A percentile compares a stretch with the other conserved stretches of the same genome.
These are phyloP conservation scores for Chimonanthus praecox DNA, from an alignment of 164 flowering plant genomes.

Conservation along the genomic window DNA sequence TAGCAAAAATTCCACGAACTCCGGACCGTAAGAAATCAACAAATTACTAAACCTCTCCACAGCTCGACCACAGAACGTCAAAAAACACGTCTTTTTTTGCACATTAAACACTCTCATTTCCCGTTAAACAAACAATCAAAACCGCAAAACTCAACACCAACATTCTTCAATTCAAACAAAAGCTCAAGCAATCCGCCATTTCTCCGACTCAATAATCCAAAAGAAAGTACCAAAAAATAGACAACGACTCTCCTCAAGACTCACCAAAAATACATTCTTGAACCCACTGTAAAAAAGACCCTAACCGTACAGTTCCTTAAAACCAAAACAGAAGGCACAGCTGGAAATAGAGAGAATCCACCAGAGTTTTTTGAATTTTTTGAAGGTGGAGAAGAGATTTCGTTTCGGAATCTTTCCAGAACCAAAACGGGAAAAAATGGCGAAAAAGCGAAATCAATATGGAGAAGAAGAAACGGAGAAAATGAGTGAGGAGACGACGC, in stretches of 20 bases:
- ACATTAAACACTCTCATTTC: too few species aligned
- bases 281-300: background rate
- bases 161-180: background rate
- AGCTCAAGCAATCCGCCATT: background rate
- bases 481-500: background rate
- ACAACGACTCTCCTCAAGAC: background rate
- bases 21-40: too few species aligned
- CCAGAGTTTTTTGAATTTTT: background rate
- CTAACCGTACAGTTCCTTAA: background rate
- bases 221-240: background rate
- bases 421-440: background rate
- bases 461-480: background rate
- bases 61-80: too few species aligned
- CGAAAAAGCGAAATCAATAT: background rate
- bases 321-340: background rate
- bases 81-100: too few species aligned
- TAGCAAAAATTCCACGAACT: too few species aligned
- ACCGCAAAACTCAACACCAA: background rate
- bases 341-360: background rate
- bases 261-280: slow-evolving; percentile 2
- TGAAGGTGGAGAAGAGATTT: background rate
- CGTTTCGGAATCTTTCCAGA: background rate
- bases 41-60: too few species aligned
- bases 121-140: background rate
- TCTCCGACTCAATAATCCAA: background rate